phyloP scores from a whole-genome alignment of 148 eudicot species.

The Rhododendron ovatum region DNA sequence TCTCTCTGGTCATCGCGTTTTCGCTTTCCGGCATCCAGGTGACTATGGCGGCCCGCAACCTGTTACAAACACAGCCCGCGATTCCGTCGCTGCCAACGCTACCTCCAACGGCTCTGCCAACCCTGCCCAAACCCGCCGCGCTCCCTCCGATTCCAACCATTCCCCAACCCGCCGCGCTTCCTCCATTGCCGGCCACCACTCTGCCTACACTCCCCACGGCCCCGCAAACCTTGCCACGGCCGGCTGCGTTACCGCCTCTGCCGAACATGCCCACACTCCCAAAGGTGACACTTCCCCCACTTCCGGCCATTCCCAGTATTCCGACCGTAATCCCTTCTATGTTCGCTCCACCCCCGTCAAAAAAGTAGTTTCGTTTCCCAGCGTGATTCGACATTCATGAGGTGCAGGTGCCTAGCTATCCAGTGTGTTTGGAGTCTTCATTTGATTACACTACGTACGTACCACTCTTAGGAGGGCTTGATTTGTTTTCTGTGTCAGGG shows the following conservation, averaged over 20 bases:
- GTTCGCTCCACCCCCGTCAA: slow-evolving; percentile 22
- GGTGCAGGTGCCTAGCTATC: background rate
- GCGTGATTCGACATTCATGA: background rate
- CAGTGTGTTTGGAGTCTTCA: background rate
- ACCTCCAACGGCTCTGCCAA: slow-evolving; percentile 4
- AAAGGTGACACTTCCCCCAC: slow-evolving; percentile 8
- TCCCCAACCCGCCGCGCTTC: background rate
- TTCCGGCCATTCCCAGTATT: slow-evolving; percentile 10
- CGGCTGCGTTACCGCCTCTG: slow-evolving; percentile 5
- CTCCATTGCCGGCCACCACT: background rate
- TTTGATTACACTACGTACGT: background rate
- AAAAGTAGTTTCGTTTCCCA: background rate
- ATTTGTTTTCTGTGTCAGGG: background rate
- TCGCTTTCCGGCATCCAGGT: background rate
- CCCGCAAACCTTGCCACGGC: background rate
- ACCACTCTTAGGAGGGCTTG: background rate
- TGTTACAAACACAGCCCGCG: background rate
- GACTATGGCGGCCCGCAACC: background rate
- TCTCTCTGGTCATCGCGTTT: background rate
- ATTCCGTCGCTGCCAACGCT: background rate
- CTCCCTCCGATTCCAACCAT: background rate
- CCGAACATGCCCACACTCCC: slow-evolving; percentile 3
- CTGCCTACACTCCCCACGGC: slow-evolving; percentile 1
- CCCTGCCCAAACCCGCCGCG: background rate
- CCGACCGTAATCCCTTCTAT: slow-evolving; percentile 1